A percentile compares a stretch with the other conserved stretches of the same genome.
These are phyloP conservation scores for Neurospora sp. DNA, from an alignment of 495 filamentous ascomycete species.

Conservation along the genomic window DNA sequence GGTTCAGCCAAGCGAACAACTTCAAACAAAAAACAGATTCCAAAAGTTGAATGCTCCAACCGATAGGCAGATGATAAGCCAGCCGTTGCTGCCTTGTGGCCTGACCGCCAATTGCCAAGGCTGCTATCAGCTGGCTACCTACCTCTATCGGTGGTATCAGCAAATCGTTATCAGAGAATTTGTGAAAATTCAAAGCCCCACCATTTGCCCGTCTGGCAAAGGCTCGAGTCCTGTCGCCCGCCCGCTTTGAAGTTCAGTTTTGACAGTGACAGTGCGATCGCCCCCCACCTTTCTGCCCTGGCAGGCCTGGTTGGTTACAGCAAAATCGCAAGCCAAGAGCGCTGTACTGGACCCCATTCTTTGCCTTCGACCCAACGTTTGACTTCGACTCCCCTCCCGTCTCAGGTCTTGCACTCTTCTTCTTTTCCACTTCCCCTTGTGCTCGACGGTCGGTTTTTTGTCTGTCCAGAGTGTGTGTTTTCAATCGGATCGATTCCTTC, in stretches of 20 bases:
- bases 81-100: constrained; percentile 18
- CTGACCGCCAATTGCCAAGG: constrained; percentile 13
- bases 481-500: not conserved
- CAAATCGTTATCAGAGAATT: constrained; percentile 22
- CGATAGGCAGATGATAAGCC: constrained; percentile 1
- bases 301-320: not conserved
- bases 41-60: not conserved
- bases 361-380: not conserved
- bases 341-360: not conserved
- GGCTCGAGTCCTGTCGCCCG: constrained; percentile 10
- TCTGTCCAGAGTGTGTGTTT: not conserved
- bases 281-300: constrained; percentile 5
- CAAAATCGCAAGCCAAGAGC: not conserved
- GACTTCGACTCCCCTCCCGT: not conserved
- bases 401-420: not conserved
- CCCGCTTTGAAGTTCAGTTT: constrained; percentile 5
- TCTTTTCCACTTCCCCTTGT: not conserved
- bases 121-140: constrained; percentile 15
- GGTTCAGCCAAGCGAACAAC: not conserved
- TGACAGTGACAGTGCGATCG: not conserved
- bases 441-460: not conserved
- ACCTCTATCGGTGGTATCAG: not conserved
- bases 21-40: not conserved
- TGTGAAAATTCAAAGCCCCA: constrained; percentile 25
- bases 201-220: constrained; percentile 5